Evolutionary conservation across 1,139 yeast genomes (phyloP).

Genomic region (Spathaspora sp.): DNA sequence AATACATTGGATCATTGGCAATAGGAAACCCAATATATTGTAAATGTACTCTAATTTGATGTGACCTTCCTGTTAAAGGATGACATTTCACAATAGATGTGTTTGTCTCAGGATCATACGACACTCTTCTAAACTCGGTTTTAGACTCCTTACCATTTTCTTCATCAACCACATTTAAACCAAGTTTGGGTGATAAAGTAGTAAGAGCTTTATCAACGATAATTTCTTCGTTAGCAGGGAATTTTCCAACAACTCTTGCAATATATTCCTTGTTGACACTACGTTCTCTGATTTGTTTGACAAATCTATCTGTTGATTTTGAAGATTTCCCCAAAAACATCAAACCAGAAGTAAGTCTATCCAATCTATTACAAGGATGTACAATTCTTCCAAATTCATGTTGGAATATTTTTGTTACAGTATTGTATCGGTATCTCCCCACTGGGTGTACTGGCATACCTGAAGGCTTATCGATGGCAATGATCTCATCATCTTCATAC

Average conservation of each 20-base stretch:
- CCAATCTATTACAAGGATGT: constrained; percentile 91
- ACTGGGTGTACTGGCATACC: constrained; percentile 98
- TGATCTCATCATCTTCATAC: constrained; percentile 71
- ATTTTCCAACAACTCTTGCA: constrained; percentile 84
- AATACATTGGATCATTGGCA: constrained; percentile 89
- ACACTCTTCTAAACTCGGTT: constrained; percentile 53
- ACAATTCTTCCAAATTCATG: constrained; percentile 62
- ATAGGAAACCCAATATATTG: constrained; percentile 88
- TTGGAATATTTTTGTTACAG: constrained; percentile 79
- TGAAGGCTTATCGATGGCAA: constrained; percentile 91
- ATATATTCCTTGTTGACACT: constrained; percentile 80
- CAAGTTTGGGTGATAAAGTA: constrained; percentile 76
- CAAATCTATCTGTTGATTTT: constrained; percentile 75
- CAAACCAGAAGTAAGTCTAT: constrained; percentile 88
- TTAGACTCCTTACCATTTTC: constrained; percentile 66
- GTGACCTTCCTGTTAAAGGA: constrained; percentile 92
- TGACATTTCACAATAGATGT: constrained; percentile 76
- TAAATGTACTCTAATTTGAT: constrained; percentile 89
- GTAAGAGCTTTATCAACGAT: constrained; percentile 66
- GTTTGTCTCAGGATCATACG: constrained; percentile 56
- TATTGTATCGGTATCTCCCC: constrained; percentile 84
- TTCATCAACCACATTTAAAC: constrained; percentile 68
- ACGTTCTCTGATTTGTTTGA: constrained; percentile 71
- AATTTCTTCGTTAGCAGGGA: constrained; percentile 54
- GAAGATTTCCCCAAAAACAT: constrained; percentile 90